These are phyloP conservation scores for Xanthoconium purpureum DNA, from an alignment of 768 basidiomycete species.

Conservation along the genomic window DNA sequence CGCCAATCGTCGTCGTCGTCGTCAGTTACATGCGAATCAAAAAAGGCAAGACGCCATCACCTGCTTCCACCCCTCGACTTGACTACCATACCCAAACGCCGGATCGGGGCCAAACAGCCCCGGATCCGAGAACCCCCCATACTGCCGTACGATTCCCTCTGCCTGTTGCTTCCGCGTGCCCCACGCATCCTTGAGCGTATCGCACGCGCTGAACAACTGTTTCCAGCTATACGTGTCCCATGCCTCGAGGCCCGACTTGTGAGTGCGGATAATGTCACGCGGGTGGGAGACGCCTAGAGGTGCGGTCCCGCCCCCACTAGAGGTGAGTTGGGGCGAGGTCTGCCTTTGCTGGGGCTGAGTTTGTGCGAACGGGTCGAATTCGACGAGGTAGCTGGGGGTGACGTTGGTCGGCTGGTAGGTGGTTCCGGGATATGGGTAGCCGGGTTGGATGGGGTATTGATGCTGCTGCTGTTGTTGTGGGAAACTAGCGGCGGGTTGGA, in stretches of 20 bases:
- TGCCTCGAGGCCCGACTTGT: slow-evolving; percentile 66
- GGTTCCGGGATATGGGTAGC: slow-evolving; percentile 27
- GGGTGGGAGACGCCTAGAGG: slow-evolving; percentile 52
- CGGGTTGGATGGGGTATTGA: slow-evolving; percentile 25
- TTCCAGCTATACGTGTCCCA: slow-evolving; percentile 76
- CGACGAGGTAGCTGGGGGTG: slow-evolving; percentile 30
- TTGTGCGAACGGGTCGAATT: slow-evolving; percentile 41
- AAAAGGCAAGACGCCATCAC: slow-evolving; percentile 35
- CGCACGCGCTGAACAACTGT: slow-evolving; percentile 60
- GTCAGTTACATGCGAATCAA: background rate
- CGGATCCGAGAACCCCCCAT: slow-evolving; percentile 40
- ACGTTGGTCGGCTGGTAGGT: slow-evolving; percentile 23
- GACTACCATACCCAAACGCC: slow-evolving; percentile 47
- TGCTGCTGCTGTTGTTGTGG: slow-evolving; percentile 52
- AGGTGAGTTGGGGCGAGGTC: background rate
- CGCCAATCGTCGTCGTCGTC: background rate
- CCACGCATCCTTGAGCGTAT: slow-evolving; percentile 67
- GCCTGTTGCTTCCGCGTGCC: slow-evolving; percentile 55
- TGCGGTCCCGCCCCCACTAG: background rate
- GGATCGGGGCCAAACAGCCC: slow-evolving; percentile 26
- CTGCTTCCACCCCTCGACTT: slow-evolving; percentile 55
- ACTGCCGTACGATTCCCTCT: slow-evolving; percentile 42
- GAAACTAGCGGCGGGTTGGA: slow-evolving; percentile 55
- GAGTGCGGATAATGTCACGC: slow-evolving; percentile 59
- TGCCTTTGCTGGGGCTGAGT: background rate